Evolutionary conservation across 495 filamentous ascomycete genomes (phyloP).

Genomic region (Xylona heveae): DNA sequence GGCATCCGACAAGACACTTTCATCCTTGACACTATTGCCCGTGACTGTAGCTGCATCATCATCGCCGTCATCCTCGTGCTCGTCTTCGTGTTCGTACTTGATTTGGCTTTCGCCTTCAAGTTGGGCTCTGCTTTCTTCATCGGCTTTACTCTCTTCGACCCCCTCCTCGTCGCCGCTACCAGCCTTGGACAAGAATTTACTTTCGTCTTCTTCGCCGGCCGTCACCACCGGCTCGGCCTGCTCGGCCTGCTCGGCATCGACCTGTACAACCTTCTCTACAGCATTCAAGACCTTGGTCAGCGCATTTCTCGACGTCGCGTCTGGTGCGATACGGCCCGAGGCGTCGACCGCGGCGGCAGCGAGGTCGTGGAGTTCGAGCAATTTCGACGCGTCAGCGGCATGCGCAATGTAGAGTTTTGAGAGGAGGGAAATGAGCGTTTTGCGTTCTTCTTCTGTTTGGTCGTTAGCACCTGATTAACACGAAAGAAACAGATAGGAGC

Average conservation of each 20-base stretch:
- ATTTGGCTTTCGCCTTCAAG: not conserved
- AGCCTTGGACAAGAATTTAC: not conserved
- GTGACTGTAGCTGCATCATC: no score
- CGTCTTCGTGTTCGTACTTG: constrained; percentile 22
- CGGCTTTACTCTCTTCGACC: not conserved
- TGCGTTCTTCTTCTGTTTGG: constrained; percentile 58
- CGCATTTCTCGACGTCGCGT: constrained; percentile 52
- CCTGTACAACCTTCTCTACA: constrained; percentile 37
- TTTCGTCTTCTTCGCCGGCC: not conserved
- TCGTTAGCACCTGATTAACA: constrained; percentile 15
- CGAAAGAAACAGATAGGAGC: constrained; percentile 15
- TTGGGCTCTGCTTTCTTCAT: not conserved
- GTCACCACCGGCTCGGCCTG: constrained; percentile 15
- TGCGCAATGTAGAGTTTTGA: constrained; percentile 65
- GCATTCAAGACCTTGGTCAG: constrained; percentile 58
- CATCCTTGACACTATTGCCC: constrained; percentile 34
- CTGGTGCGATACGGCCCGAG: constrained; percentile 34
- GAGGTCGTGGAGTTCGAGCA: constrained; percentile 27
- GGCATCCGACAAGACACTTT: no score
- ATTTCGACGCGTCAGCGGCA: constrained; percentile 24
- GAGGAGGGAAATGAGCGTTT: constrained; percentile 53
- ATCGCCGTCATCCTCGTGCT: constrained; percentile 22
- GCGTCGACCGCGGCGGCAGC: constrained; percentile 44
- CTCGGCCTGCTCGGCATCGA: constrained; percentile 21
- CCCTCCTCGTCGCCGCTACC: not conserved